Conservation (phyloP, 495 filamentous ascomycete species). For the Geoglossum glabrum region DNA sequence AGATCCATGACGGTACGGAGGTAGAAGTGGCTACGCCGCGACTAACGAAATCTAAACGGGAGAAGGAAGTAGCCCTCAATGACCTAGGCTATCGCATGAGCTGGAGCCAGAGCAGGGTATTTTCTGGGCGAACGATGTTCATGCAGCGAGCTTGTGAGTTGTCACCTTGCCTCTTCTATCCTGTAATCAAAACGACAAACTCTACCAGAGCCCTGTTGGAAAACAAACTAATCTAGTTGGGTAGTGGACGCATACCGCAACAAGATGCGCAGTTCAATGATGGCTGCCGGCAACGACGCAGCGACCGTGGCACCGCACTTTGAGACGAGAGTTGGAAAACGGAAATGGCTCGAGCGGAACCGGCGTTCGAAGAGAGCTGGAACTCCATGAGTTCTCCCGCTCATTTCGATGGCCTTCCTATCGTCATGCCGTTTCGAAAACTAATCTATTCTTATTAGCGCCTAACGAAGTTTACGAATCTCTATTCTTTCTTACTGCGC, state of each 20-base stretch:
- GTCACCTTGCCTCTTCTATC: not conserved
- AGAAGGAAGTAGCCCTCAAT: slow-evolving; percentile 70
- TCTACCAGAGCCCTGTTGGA: not conserved
- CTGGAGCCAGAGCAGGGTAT: slow-evolving; percentile 81
- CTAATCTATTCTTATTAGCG: not conserved
- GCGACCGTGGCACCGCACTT: slow-evolving; percentile 57
- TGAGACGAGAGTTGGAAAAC: slow-evolving; percentile 76
- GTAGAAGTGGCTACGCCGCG: slow-evolving; percentile 51
- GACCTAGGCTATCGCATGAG: slow-evolving; percentile 88
- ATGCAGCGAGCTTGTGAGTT: slow-evolving; percentile 80
- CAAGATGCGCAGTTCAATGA: slow-evolving; percentile 69
- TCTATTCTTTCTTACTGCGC: not conserved
- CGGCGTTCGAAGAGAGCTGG: slow-evolving; percentile 11
- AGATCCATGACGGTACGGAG: slow-evolving; percentile 51
- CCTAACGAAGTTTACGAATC: not conserved
- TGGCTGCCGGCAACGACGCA: slow-evolving; percentile 51
- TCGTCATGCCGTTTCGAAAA: not conserved
- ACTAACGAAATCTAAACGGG: slow-evolving; percentile 40
- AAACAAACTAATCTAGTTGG: slow-evolving; percentile 10
- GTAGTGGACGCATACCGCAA: slow-evolving; percentile 90
- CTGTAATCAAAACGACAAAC: too few relatives aligned
- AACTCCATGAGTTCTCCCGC: not conserved
- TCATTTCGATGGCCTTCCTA: not conserved
- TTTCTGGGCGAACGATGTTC: slow-evolving; percentile 67
- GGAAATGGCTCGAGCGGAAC: slow-evolving; percentile 53